Conservation (phyloP, 1,284 basidiomycete species). For the Rhodotorula sp. region DNA sequence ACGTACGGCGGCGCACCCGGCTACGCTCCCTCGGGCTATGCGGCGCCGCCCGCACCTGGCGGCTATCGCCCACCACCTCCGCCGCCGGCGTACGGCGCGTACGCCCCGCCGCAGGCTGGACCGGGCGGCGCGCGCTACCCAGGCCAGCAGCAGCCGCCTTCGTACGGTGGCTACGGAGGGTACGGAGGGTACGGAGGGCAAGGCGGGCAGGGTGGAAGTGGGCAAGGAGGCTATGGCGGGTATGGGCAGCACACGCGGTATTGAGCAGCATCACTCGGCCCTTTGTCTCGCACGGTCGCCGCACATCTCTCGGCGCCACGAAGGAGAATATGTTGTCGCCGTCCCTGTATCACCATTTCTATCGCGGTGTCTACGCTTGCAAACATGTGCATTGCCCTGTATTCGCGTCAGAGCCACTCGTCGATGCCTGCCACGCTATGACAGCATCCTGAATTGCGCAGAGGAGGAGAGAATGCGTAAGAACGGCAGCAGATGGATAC, state of each 20-base stretch:
- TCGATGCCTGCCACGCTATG: no score
- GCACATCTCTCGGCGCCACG: no score
- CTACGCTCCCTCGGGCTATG: slow-evolving; percentile 16
- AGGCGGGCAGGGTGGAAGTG: neutral
- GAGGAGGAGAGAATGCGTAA: no score
- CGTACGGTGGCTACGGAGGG: slow-evolving; percentile 8
- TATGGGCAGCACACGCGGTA: slow-evolving; percentile 1
- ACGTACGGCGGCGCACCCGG: neutral
- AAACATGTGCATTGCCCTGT: no score
- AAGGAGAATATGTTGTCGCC: no score
- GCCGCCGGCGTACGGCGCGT: slow-evolving; percentile 9
- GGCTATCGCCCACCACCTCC: slow-evolving; percentile 17
- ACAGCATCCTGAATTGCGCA: no score
- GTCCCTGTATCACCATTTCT: no score
- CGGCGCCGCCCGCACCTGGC: slow-evolving; percentile 4
- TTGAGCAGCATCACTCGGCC: neutral
- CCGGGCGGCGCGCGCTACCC: slow-evolving; percentile 24
- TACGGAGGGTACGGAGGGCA: slow-evolving; percentile 25
- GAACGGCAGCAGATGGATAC: no score
- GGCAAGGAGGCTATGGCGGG: neutral
- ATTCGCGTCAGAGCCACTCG: no score
- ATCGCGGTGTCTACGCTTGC: no score
- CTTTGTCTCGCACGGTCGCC: no score
- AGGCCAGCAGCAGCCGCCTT: slow-evolving; percentile 1
- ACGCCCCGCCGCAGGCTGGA: slow-evolving; percentile 10